phyloP scores from a whole-genome alignment of 192 early-diverging fungal species.

The Irineochytrium annulatum region DNA sequence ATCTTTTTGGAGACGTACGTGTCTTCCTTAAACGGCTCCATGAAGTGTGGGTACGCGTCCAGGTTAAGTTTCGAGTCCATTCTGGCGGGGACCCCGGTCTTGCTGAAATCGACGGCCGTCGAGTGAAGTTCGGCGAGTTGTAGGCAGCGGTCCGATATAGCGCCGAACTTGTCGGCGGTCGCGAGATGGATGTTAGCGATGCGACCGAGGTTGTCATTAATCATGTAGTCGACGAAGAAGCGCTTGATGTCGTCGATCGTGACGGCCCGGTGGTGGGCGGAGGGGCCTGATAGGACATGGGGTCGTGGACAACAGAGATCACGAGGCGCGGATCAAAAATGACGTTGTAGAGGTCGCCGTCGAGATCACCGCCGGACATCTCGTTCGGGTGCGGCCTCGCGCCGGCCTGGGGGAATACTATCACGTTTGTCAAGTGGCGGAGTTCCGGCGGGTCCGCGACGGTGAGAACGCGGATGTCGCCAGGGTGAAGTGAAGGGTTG shows the following conservation, averaged over 20 bases:
- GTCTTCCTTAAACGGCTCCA: no score
- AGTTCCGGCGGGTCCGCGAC: slow-evolving; percentile 12
- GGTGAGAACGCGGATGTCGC: slow-evolving; percentile 11
- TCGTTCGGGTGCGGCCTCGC: slow-evolving; percentile 55
- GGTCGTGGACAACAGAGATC: not conserved
- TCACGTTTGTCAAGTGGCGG: slow-evolving; percentile 7
- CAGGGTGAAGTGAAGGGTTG: slow-evolving; percentile 23
- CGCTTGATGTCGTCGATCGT: slow-evolving; percentile 5
- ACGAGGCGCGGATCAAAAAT: not conserved
- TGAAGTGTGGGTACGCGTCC: no score
- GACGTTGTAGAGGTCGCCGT: slow-evolving; percentile 12
- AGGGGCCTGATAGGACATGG: not conserved
- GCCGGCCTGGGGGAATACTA: slow-evolving; percentile 60
- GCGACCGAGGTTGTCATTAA: slow-evolving; percentile 14
- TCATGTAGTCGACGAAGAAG: slow-evolving; percentile 10
- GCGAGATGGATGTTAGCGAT: slow-evolving; percentile 64
- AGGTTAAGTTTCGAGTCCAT: no score
- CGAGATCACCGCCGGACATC: slow-evolving; percentile 36
- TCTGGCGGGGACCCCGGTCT: slow-evolving; percentile 54
- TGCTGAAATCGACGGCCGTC: slow-evolving; percentile 71
- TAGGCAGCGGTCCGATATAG: slow-evolving; percentile 46
- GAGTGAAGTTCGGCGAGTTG: slow-evolving; percentile 65
- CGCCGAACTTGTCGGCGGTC: slow-evolving; percentile 54
- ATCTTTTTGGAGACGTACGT: no score
- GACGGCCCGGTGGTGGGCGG: not conserved